These are phyloP conservation scores for Fraxinus floribunda DNA, from an alignment of 305 asterid genomes.

Conservation along the genomic window DNA sequence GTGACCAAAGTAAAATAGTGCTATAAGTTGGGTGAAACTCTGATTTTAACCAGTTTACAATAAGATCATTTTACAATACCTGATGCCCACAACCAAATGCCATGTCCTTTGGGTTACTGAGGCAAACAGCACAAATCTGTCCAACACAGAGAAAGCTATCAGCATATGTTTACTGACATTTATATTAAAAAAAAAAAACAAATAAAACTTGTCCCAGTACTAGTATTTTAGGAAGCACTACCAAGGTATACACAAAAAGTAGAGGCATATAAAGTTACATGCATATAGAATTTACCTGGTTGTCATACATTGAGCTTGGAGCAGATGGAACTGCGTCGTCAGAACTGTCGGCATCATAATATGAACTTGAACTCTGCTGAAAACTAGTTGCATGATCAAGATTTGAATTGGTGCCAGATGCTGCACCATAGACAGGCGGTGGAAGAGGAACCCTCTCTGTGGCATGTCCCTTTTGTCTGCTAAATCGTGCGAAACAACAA, in stretches of 20 bases:
- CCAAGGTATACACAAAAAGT: background rate
- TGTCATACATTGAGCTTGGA: constrained; percentile 52
- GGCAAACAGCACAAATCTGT: constrained; percentile 70
- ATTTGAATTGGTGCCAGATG: constrained; percentile 33
- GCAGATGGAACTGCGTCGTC: constrained; percentile 31
- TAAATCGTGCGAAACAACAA: constrained; percentile 28
- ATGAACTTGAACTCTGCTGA: constrained; percentile 12
- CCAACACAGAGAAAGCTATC: background rate
- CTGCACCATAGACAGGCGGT: constrained; percentile 60
- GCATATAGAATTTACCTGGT: constrained; percentile 44
- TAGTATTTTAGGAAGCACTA: background rate
- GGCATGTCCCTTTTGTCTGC: constrained; percentile 48
- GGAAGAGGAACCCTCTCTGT: constrained; percentile 71
- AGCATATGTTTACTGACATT: background rate
- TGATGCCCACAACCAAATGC: constrained; percentile 61
- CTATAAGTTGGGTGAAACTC: background rate
- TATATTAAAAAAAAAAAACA: background rate
- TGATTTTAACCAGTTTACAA: background rate
- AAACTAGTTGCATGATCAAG: constrained; percentile 15
- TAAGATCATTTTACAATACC: constrained; percentile 28
- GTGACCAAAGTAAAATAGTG: background rate
- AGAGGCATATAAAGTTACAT: background rate
- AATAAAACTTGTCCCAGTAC: background rate
- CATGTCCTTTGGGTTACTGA: constrained; percentile 42
- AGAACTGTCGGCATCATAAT: constrained; percentile 2